These are phyloP conservation scores for Apophysomyces variabilis DNA, from an alignment of 371 early-diverging fungal species.

Conservation along the genomic window DNA sequence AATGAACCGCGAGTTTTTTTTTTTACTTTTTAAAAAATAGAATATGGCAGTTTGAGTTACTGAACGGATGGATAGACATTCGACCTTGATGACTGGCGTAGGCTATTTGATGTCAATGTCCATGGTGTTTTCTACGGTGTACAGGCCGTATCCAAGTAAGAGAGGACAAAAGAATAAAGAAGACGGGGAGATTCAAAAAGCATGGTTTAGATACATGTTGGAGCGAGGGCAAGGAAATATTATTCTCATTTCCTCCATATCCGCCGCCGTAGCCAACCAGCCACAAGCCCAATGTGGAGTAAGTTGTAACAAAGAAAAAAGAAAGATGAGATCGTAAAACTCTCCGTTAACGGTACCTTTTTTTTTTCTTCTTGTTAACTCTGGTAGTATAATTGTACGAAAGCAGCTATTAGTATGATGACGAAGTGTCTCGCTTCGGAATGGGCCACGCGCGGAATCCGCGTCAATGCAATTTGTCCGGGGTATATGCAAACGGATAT, in stretches of 20 bases:
- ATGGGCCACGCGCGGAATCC: constrained; percentile 42
- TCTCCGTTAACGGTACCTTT: no score
- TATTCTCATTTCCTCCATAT: constrained; percentile 50
- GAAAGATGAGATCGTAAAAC: neutral
- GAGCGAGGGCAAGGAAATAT: constrained; percentile 45
- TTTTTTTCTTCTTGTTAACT: neutral
- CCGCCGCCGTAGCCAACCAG: constrained; percentile 48
- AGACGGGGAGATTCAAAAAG: no score
- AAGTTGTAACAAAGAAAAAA: constrained; percentile 19
- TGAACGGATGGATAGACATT: constrained; percentile 22
- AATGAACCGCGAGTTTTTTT: no score
- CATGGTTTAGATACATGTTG: constrained; percentile 21
- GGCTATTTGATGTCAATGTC: constrained; percentile 51
- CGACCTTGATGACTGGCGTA: constrained; percentile 41
- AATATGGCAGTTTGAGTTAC: neutral
- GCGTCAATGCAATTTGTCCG: constrained; percentile 43
- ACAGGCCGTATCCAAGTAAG: constrained; percentile 40
- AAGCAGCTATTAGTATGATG: constrained; percentile 59
- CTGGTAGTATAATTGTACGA: constrained; percentile 37
- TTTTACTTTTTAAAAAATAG: neutral
- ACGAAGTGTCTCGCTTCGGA: constrained; percentile 39
- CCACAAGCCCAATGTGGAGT: constrained; percentile 53
- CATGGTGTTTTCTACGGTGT: constrained; percentile 52
- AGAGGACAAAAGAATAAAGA: no score
- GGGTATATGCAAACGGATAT: constrained; percentile 44